Base-by-base conservation (phyloP, 805 yeast genomes). In the Ogataea degrootiae region DNA sequence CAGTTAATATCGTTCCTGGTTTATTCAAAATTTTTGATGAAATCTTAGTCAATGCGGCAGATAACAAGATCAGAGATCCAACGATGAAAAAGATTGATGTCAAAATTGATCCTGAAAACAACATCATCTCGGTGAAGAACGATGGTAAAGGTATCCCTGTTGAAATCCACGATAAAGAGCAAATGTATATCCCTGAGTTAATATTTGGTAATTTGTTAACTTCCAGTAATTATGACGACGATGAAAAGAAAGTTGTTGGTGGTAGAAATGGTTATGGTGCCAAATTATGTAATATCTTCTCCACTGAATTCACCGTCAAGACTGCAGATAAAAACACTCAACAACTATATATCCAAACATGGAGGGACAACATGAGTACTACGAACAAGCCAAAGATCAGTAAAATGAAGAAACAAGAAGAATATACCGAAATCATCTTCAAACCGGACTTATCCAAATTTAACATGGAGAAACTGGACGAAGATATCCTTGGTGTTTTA, bases 211-310 rank as follows among this genome's bases (percentile, higher is more conserved):
- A 94, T 61, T 76, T 94, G 51, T 77, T 94, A 54, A 94, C 99
- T 0, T 91, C 98, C 2, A 87, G 96, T 26, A 94, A 94, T 69
- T 94, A 94, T 66, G 96, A 94, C 65, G 99, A 94, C 65, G 80
- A 92, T 53, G 87, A 94, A 61, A 87, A 88, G 68, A 94, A 94
- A 67, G 97, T 94, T 34, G 88, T 96, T 2, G 99, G 99, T 72
- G 99, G 99, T 67, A 82, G 99, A 73, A 94, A 94, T 65, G 99
- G 99, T 53, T 94, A 83, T 63, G 99, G 99, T 68, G 99, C 99
- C 42, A 94, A 94, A 65, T 72, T 94, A 47, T 94, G 99, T 79
- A 94, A 94, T 66, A 94, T 94, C 52, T 94, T 92, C 66, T 89
- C 97, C 23, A 86, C 90, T 4, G 84, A 85, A 59, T 94, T 94